Conservation (phyloP, 1,284 basidiomycete genomes). For the Nidula niveotomentosa region DNA sequence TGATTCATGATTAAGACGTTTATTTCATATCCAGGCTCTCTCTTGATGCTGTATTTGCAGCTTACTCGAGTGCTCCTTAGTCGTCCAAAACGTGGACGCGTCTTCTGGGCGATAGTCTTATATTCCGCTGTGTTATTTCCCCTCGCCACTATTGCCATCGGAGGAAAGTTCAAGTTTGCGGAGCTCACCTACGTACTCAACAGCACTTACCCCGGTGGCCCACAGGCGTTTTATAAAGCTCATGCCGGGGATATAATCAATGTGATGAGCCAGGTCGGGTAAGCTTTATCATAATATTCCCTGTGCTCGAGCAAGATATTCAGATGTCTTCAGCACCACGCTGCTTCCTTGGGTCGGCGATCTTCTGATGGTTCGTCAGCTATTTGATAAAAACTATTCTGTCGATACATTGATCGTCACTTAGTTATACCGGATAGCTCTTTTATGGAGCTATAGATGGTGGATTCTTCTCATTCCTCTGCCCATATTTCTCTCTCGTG, state of each 20-base stretch:
- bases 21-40: slow-evolving; percentile 20
- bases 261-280: slow-evolving; percentile 27
- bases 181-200: slow-evolving; percentile 25
- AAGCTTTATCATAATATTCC: slow-evolving; percentile 3
- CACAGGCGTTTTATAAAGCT: slow-evolving; percentile 8
- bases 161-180: slow-evolving; percentile 25
- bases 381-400: not conserved
- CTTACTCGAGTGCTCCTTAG: slow-evolving; percentile 27
- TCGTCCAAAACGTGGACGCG: slow-evolving; percentile 29
- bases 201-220: slow-evolving; percentile 7
- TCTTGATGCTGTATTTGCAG: slow-evolving; percentile 34
- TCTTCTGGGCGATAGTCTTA: slow-evolving; percentile 27
- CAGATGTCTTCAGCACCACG: slow-evolving; percentile 14
- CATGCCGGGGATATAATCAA: slow-evolving; percentile 19
- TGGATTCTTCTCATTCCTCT: slow-evolving; percentile 21
- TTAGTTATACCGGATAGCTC: slow-evolving; percentile 29
- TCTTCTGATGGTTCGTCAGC: slow-evolving; percentile 23
- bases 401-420: not conserved
- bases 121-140: slow-evolving; percentile 28
- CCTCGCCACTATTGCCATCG: slow-evolving; percentile 25
- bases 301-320: not conserved
- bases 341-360: slow-evolving; percentile 31
- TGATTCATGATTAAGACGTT: not conserved
- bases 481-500: slow-evolving; percentile 23
- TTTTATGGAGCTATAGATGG: slow-evolving; percentile 28